Evolutionary conservation across 306 rosid species (phyloP), one percentile per base, ranked within the genome.

Genomic region (Amphicarpaea edgeworthii): DNA sequence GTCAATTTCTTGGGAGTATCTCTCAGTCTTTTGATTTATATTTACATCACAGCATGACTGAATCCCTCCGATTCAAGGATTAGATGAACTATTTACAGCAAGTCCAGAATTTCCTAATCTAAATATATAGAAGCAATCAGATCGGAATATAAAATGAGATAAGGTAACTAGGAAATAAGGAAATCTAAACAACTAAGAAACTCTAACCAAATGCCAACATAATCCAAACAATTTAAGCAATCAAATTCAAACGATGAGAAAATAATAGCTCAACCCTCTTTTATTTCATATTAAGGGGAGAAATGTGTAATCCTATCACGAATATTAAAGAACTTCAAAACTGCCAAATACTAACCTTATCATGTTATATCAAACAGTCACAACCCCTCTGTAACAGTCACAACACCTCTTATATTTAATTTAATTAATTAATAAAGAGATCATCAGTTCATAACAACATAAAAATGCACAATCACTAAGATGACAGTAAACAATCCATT

Each of bases 361-460:
- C 47, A 17, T 62, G 47, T 17, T 23, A 37, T 10, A 62, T 38
- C 8, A 42, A 20, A 72, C 38, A 42, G 57, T 45, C 40, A 69
- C 26, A 43, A 58, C 57, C 26, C 34, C 45, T n/a, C 53, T 23
- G 37, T 32, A 59, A 72, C 38, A 42, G 57, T 45, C 40, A 69
- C 26, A 43, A 58, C 57, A 43, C 34, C 45, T n/a, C 53, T 23
- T 58, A 41, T 16, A 47, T 37, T 49, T 38, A 55, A 34, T 60
- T 60, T n/a, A 30, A 30, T 30, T 24, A 12, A 42, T 12, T 26
- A 38, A 28, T 54, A 47, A 5, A n/a, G 7, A 5, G 54, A 60
- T 69, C 61, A 40, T 55, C 77, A 72, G 55, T 72, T 40, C 14
- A 40, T 49, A 51, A 32, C 20, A 38, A n/a, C n/a, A n/a, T n/a